Base-by-base conservation (phyloP, 768 basidiomycete genomes). In the Phlegmacium glaucopus region DNA sequence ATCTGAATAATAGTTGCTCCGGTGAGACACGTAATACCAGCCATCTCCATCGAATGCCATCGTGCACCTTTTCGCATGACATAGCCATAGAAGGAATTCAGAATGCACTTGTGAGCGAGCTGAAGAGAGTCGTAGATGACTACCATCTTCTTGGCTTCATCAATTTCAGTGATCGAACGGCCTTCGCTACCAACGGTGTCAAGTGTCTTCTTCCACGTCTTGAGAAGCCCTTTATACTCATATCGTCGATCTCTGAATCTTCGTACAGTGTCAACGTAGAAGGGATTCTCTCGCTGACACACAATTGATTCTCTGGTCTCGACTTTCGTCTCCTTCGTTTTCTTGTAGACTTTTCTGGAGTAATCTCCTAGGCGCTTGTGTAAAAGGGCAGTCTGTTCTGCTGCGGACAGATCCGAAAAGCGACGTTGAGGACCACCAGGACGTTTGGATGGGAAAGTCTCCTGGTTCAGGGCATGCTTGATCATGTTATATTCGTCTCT, bases 1-100 rank as follows among this genome's bases (percentile, higher is more conserved):
- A 99, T 94, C 64, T 99, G 95, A 56, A 99, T 98, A 71, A 99
- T 98, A 6, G 83, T 90, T 15, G 96, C 94, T 34, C 96, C 96
- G 0, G 96, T 98, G 44, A 98, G 73, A 69, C 96, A 99, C 9
- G 96, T 98, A 52, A 99, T 97, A 6, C 96, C 96, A 1, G 96
- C 96, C 96, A 99, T 99, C 72, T 99, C 96, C 96, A 99, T 97
- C 25, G 95, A 98, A 65, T 97, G 94, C 96, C 96, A 99, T 26
- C 96, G 76, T 13, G 96, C 96, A 44, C 96, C 96, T 64, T 99
- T 98, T 34, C 96, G 84, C 96, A 98, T 98, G 63, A 99, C 95
- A 58, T 99, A 99, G 29, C 96, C 96, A 62, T 99, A 99, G 77
- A 99, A 99, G 3, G 96, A 98, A 74, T 99, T 99, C 55, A 99